phyloP scores from a whole-genome alignment of 768 basidiomycete genomes.

The Termitomyces sp. region DNA sequence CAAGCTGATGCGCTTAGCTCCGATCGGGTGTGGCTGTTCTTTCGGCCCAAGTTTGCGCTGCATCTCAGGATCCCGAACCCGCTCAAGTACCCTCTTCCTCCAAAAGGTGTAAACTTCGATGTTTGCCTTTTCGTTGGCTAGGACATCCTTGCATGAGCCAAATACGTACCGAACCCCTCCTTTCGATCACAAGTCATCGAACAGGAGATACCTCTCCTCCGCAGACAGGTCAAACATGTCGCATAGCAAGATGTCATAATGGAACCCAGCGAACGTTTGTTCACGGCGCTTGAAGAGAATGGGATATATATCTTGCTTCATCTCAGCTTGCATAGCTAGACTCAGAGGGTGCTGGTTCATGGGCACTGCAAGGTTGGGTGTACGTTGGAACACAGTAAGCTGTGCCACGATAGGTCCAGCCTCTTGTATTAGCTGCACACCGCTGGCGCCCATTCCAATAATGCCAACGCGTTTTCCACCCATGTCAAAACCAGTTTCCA shows the following conservation, averaged over 20 bases:
- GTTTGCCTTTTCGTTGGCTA: conserved; percentile 14
- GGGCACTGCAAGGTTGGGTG: conserved; percentile 19
- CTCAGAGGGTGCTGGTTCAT: conserved; percentile 16
- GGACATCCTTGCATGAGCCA: conserved; percentile 13
- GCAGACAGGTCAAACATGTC: conserved; percentile 10
- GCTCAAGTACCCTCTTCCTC: conserved; percentile 16
- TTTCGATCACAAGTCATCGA: conserved; percentile 16
- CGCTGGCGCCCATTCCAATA: conserved; percentile 22
- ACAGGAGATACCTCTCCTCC: conserved; percentile 18
- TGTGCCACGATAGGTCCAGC: conserved; percentile 14
- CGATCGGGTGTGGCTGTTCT: conserved; percentile 18
- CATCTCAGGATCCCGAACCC: conserved; percentile 16
- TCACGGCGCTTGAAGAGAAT: conserved; percentile 13
- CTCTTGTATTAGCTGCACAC: conserved; percentile 22
- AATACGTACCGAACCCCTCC: conserved; percentile 19
- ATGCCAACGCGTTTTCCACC: conserved; percentile 21
- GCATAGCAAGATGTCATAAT: conserved; percentile 5
- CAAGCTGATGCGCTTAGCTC: conserved; percentile 16
- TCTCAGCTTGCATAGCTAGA: conserved; percentile 9
- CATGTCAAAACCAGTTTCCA: conserved; percentile 18
- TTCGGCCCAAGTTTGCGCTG: conserved; percentile 20
- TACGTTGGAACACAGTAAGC: conserved; percentile 24
- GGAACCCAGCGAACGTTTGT: conserved; percentile 17
- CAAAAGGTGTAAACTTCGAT: conserved; percentile 19
- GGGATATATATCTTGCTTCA: conserved; percentile 16